These are phyloP conservation scores for Coriaria nepalensis DNA, from an alignment of 306 rosid species.

Conservation along the genomic window DNA sequence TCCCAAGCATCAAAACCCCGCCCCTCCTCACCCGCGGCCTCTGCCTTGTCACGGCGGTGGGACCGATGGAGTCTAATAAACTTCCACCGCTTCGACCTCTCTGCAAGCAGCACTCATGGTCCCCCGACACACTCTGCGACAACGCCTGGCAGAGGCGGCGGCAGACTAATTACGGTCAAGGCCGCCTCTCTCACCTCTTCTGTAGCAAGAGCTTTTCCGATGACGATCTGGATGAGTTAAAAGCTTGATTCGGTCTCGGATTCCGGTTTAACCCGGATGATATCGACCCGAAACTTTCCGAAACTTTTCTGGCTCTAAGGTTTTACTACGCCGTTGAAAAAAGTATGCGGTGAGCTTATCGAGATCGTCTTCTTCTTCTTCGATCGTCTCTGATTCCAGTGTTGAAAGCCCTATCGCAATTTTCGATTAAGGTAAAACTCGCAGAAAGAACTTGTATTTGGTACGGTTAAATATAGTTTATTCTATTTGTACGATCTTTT, in stretches of 20 bases:
- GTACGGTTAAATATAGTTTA: too few relatives aligned
- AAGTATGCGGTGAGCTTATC: constrained; percentile 32
- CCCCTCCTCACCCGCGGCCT: too few relatives aligned
- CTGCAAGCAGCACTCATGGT: constrained; percentile 80
- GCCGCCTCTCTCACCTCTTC: too few relatives aligned
- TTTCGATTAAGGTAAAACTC: not conserved
- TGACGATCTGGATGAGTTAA: constrained; percentile 76
- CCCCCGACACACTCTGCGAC: constrained; percentile 69
- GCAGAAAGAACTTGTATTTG: too few relatives aligned
- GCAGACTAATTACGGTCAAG: constrained; percentile 38
- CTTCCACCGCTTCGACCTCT: constrained; percentile 26
- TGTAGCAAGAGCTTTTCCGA: constrained; percentile 66
- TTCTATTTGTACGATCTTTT: not conserved
- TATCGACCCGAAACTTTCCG: constrained; percentile 48
- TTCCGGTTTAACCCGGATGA: constrained; percentile 71
- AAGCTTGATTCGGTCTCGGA: constrained; percentile 81
- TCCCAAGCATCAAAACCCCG: too few relatives aligned
- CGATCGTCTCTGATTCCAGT: constrained; percentile 48
- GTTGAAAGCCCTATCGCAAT: not conserved
- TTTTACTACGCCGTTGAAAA: constrained; percentile 75
- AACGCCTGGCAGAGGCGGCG: constrained; percentile 87
- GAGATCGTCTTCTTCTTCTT: constrained; percentile 16
- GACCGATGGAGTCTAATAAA: too few relatives aligned
- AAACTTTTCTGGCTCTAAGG: constrained; percentile 70
- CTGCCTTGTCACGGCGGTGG: too few relatives aligned